These are phyloP conservation scores for Astrothelium macrocarpum DNA, from an alignment of 495 filamentous ascomycete genomes.

Conservation along the genomic window DNA sequence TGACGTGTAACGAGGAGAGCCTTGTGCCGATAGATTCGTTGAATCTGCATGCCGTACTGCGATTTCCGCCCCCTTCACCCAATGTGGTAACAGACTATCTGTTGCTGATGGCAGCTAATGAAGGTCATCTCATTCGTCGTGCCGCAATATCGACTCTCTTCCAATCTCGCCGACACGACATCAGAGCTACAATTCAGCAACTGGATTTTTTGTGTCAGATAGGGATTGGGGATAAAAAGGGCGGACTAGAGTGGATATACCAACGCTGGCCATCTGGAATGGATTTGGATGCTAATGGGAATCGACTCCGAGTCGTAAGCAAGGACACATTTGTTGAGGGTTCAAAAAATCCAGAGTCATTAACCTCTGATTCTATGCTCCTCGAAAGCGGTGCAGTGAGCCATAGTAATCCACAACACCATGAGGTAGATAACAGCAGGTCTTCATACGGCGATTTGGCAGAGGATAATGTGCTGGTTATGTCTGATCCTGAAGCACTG, in stretches of 20 bases:
- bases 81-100: slow-evolving; percentile 71
- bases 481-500: slow-evolving; percentile 12
- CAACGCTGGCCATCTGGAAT: slow-evolving; percentile 59
- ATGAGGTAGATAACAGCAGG: neutral
- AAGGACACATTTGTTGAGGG: slow-evolving; percentile 54
- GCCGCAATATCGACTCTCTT: slow-evolving; percentile 61
- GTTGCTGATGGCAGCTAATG: slow-evolving; percentile 73
- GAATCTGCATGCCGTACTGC: slow-evolving; percentile 73
- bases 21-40: slow-evolving; percentile 61
- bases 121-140: slow-evolving; percentile 73
- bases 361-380: neutral
- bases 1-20: slow-evolving; percentile 88
- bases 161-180: slow-evolving; percentile 52
- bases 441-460: neutral
- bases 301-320: slow-evolving; percentile 70
- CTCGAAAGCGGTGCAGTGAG: too few relatives aligned
- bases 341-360: neutral
- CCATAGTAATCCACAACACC: neutral
- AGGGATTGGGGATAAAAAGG: slow-evolving; percentile 77
- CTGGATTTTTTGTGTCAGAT: slow-evolving; percentile 96
- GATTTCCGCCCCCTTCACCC: slow-evolving; percentile 58
- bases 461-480: neutral
- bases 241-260: slow-evolving; percentile 84
- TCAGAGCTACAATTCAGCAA: slow-evolving; percentile 76
- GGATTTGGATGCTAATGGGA: slow-evolving; percentile 56